Conservation (phyloP, 108 stramenopile species). For the Bacterosira constricta region DNA sequence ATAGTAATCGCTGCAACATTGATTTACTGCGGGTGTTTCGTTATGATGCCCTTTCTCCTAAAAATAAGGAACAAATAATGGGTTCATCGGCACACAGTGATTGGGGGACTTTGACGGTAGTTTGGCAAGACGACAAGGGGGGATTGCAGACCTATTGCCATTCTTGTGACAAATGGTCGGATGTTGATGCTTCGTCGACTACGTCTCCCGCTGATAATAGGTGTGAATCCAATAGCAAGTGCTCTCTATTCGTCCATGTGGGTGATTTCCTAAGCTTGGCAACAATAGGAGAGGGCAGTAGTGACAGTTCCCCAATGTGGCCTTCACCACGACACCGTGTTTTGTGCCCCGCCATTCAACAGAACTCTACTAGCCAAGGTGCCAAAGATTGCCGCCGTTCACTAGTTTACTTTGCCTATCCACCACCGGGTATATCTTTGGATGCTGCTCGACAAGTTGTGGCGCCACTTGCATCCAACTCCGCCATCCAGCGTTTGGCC, state of each 20-base stretch:
- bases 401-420: constrained; percentile 75
- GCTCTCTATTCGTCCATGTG: constrained; percentile 66
- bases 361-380: not conserved
- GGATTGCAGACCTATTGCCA: constrained; percentile 84
- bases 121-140: constrained; percentile 84
- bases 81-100: constrained; percentile 81
- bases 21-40: constrained; percentile 53
- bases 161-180: constrained; percentile 61
- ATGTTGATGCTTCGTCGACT: constrained; percentile 39
- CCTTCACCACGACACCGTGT: constrained; percentile 50
- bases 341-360: constrained; percentile 21
- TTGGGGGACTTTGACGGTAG: constrained; percentile 81
- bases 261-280: constrained; percentile 79
- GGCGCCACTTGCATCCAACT: constrained; percentile 3
- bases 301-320: constrained; percentile 18
- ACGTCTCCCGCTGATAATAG: not conserved
- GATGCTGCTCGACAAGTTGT: constrained; percentile 25
- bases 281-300: constrained; percentile 10
- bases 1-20: constrained; percentile 27
- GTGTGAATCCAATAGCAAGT: not conserved
- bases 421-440: constrained; percentile 58
- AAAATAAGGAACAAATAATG: not conserved
- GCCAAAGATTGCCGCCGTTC: constrained; percentile 47
- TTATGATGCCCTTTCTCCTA: constrained; percentile 46
- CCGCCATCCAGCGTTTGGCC: not conserved